These are phyloP conservation scores for Diaporthe humulicola DNA, from an alignment of 2,329 filamentous ascomycete genomes.

Conservation along the genomic window DNA sequence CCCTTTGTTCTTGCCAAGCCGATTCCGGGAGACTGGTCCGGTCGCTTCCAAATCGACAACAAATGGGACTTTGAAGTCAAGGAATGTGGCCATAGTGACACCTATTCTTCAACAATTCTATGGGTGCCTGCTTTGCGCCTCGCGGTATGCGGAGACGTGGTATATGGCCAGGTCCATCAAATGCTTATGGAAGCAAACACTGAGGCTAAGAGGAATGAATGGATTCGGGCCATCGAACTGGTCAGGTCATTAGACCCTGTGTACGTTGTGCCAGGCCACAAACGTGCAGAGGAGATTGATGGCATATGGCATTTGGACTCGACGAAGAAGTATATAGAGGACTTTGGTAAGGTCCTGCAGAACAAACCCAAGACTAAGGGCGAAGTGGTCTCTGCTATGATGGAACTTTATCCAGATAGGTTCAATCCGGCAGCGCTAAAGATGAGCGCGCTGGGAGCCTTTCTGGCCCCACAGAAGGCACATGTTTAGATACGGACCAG, in stretches of 20 bases:
- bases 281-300: background rate
- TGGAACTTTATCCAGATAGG: background rate
- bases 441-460: background rate
- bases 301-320: background rate
- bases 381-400: background rate
- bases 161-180: background rate
- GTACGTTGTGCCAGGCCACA: slow-evolving; percentile 1
- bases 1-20: background rate
- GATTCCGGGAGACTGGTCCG: background rate
- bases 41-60: background rate
- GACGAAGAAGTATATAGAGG: background rate
- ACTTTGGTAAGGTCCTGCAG: background rate
- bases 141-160: background rate
- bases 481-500: background rate
- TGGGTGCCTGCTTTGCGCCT: background rate
- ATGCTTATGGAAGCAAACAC: slow-evolving; percentile 3
- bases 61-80: slow-evolving; percentile 5
- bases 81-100: background rate
- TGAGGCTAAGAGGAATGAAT: background rate
- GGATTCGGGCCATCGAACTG: background rate
- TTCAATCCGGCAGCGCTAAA: background rate
- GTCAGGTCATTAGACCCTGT: background rate
- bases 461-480: background rate
- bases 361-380: background rate
- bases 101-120: background rate